A percentile compares a stretch with the other conserved stretches of the same genome.
These are phyloP conservation scores for Fraxinus velutina DNA, from an alignment of 305 asterid species.

Conservation along the genomic window DNA sequence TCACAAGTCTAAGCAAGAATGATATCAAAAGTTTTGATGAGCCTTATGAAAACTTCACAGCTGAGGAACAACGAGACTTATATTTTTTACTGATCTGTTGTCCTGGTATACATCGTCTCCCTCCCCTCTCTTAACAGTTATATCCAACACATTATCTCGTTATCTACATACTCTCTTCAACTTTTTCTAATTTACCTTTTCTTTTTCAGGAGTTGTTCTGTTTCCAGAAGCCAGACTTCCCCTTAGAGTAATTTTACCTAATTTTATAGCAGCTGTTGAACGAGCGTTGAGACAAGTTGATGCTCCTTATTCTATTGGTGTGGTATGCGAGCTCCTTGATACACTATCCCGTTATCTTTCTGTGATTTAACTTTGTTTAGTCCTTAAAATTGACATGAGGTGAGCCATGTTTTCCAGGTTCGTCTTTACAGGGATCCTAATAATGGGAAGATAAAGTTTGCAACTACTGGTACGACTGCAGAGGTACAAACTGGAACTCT, in stretches of 20 bases:
- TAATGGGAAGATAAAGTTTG: conserved; percentile 48
- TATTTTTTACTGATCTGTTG: background rate
- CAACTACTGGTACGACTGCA: conserved; percentile 84
- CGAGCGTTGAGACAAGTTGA: conserved; percentile 72
- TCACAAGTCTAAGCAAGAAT: conserved; percentile 12
- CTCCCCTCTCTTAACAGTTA: background rate
- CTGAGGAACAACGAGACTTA: background rate
- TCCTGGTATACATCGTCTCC: conserved; percentile 1
- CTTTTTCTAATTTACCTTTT: conserved; percentile 17
- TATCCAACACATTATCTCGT: background rate
- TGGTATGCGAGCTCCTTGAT: conserved; percentile 49
- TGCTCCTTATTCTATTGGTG: conserved; percentile 76
- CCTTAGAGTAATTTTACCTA: conserved; percentile 68
- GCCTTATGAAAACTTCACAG: background rate
- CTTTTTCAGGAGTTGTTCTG: conserved; percentile 60
- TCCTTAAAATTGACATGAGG: conserved; percentile 21
- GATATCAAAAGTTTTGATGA: background rate
- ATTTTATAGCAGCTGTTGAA: conserved; percentile 74
- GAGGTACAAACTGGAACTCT: conserved; percentile 49
- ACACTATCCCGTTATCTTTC: conserved; percentile 7
- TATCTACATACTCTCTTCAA: conserved; percentile 12
- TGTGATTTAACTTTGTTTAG: background rate
- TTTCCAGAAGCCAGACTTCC: conserved; percentile 96
- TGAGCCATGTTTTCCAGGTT: conserved; percentile 48
- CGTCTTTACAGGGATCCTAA: conserved; percentile 57